Percentiles rank a stretch among this genome's conserved stretches.
These are phyloP conservation scores for Cladobotryum protrusum DNA, from an alignment of 2,329 filamentous ascomycete species.

Conservation along the genomic window DNA sequence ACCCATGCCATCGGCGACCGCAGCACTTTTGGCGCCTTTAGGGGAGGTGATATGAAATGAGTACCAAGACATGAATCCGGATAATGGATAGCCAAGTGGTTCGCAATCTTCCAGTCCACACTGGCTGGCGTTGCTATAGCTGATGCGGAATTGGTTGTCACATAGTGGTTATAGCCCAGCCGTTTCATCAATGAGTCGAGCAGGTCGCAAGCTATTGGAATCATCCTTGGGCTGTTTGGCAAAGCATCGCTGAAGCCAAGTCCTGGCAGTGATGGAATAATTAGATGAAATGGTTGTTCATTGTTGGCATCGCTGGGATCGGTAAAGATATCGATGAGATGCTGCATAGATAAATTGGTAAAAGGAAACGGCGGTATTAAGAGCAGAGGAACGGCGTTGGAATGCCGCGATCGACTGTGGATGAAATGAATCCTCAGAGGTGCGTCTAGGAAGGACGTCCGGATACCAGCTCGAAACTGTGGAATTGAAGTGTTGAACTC, in stretches of 20 bases:
- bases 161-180: constrained; percentile 52
- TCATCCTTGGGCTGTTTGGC: constrained; percentile 40
- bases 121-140: constrained; percentile 38
- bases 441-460: constrained; percentile 31
- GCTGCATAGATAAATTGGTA: constrained; percentile 53
- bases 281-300: constrained; percentile 56
- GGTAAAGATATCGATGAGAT: constrained; percentile 49
- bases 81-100: constrained; percentile 42
- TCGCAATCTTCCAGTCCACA: constrained; percentile 47
- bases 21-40: constrained; percentile 42
- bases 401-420: constrained; percentile 48
- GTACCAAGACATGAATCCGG: constrained; percentile 49
- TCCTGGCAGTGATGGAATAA: constrained; percentile 60
- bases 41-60: constrained; percentile 54
- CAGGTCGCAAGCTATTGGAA: constrained; percentile 47
- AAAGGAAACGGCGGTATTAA: constrained; percentile 61
- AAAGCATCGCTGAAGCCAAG: constrained; percentile 62
- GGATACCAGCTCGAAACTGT: constrained; percentile 56
- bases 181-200: constrained; percentile 55
- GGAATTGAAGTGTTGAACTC: constrained; percentile 53
- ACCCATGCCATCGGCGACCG: constrained; percentile 42
- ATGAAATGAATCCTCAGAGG: constrained; percentile 58
- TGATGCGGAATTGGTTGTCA: constrained; percentile 49
- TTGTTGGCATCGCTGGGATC: constrained; percentile 41
- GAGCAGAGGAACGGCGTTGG: constrained; percentile 55